Evolutionary conservation across 2,329 filamentous ascomycete species (phyloP).

Genomic region (Epichloe sp.): DNA sequence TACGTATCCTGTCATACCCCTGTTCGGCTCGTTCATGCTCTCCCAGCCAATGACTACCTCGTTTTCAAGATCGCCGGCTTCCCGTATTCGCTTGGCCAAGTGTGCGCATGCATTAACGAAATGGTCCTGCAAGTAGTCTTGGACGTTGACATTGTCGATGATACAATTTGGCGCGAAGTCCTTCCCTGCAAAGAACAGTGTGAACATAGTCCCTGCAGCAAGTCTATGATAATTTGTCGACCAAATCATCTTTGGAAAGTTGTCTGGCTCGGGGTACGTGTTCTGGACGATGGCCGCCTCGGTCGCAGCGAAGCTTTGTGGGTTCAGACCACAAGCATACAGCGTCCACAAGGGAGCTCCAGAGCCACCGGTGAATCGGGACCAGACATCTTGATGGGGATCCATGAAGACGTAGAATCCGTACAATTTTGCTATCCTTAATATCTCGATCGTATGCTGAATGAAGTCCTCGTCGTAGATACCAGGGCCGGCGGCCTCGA

Average conservation of each 20-base stretch:
- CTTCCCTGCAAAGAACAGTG: slow-evolving; percentile 78
- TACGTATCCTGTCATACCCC: slow-evolving; percentile 70
- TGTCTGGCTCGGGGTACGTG: slow-evolving; percentile 69
- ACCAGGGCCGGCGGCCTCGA: slow-evolving; percentile 82
- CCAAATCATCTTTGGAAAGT: slow-evolving; percentile 99
- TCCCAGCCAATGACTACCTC: slow-evolving; percentile 91
- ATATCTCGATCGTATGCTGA: slow-evolving; percentile 71
- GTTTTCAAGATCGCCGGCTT: slow-evolving; percentile 78
- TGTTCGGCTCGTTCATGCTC: slow-evolving; percentile 88
- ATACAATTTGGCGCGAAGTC: slow-evolving; percentile 95
- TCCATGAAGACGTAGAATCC: slow-evolving; percentile 98
- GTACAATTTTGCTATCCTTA: slow-evolving; percentile 76
- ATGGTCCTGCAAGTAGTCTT: slow-evolving; percentile 84
- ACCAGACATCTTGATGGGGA: slow-evolving; percentile 98
- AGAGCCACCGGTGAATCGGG: slow-evolving; percentile 82
- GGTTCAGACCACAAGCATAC: slow-evolving; percentile 86
- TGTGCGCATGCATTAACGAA: slow-evolving; percentile 70
- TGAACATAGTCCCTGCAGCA: slow-evolving; percentile 82
- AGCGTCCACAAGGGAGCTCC: slow-evolving; percentile 97
- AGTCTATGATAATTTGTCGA: slow-evolving; percentile 90
- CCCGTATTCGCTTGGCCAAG: slow-evolving; percentile 71
- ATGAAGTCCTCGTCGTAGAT: slow-evolving; percentile 93
- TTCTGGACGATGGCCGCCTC: slow-evolving; percentile 93
- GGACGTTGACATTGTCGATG: slow-evolving; percentile 88
- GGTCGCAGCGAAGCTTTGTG: slow-evolving; percentile 69